Evolutionary conservation across 148 eudicot species (phyloP), one percentile per base, ranked within the genome.

Genomic region (Rhododendron griersonianum): DNA sequence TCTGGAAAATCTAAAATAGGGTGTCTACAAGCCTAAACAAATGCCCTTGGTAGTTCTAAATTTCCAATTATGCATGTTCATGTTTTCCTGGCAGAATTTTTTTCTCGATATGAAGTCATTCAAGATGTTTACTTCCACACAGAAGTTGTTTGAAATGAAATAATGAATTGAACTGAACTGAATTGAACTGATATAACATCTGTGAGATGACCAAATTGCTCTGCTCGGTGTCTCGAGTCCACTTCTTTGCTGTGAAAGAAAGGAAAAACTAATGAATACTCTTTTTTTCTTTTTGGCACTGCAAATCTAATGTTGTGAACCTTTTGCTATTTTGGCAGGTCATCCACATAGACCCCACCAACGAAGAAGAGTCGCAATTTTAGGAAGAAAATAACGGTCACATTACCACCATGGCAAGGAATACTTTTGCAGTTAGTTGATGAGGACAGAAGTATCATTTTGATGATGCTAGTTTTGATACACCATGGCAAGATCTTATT

Each of bases 371-470:
- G 80, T 74, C 90, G 81, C 85, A 79, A 76, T 93, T 93, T 82
- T 93, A 94, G 96, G 92, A 90, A 84, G 86, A 75, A n/a, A 92
- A 90, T 61, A 93, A 92, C 48, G 57, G 47, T 6, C 93, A 89
- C 79, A 91, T 95, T 30, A 89, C 93, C 19, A 85, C 82, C 37
- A 95, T 96, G 98, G 99, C 96, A 2, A 92, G 87, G 85, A 92
- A 85, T 86, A 91, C 87, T 76, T 87, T 57, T 74, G 82, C 87
- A 5, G 81, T 90, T 33, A 39, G 41, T 39, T 39, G 41, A 39
- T 39, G 41, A 39, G 41, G 41, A 39, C 5, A 39, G 41, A 39
- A 39, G 41, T 39, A 39, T 39, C 41, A 39, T 39, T 39, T 39
- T 39, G 41, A 39, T 39, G 41, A 39, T 39, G 41, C 41, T 39